phyloP scores from a whole-genome alignment of 345 rosid species.

The Noccaea bulbosa region DNA sequence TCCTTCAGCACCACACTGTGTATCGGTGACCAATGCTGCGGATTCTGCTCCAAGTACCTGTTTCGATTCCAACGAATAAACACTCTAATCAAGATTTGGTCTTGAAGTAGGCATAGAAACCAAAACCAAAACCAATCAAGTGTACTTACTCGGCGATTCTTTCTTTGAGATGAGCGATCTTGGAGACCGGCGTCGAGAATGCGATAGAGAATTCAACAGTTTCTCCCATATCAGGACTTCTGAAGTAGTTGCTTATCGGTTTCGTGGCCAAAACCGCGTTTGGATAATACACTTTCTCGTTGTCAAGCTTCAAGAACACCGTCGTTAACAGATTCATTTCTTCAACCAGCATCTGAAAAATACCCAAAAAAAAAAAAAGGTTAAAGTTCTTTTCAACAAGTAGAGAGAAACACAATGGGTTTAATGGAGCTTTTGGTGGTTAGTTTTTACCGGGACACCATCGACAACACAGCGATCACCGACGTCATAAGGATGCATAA shows the following conservation, averaged over 20 bases:
- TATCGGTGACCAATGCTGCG: conserved; percentile 61
- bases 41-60: conserved; percentile 76
- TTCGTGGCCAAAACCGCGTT: conserved; percentile 63
- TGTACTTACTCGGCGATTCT: conserved; percentile 56
- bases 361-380: not conserved
- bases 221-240: conserved; percentile 88
- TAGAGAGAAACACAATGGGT: not conserved
- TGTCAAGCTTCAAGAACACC: conserved; percentile 70
- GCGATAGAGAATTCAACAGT: conserved; percentile 65
- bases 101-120: not conserved
- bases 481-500: conserved; percentile 82
- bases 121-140: not conserved
- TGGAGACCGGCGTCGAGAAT: conserved; percentile 62
- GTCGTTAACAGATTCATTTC: conserved; percentile 80
- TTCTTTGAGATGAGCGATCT: conserved; percentile 56
- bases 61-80: not conserved
- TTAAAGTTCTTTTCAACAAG: not conserved
- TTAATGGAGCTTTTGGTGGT: not conserved
- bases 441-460: conserved; percentile 63
- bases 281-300: conserved; percentile 71
- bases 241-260: conserved; percentile 70
- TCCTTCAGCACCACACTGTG: conserved; percentile 63
- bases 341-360: conserved; percentile 76
- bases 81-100: conserved; percentile 6
- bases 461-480: conserved; percentile 87